phyloP scores from a whole-genome alignment of 2,329 filamentous ascomycete species.

The Cladosporium halotolerans region DNA sequence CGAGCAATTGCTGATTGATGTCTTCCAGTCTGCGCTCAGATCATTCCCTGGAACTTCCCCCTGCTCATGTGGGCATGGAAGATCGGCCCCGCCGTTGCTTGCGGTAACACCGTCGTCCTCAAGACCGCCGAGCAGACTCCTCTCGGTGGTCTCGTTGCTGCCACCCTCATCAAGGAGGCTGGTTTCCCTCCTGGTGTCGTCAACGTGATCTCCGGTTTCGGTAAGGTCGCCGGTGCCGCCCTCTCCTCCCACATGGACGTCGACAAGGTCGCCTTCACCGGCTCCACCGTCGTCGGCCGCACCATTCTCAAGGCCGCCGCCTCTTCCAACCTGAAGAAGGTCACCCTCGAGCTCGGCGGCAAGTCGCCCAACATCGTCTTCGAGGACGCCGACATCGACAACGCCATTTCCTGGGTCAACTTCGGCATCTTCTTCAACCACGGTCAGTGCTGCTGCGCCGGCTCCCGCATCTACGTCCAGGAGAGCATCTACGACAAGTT shows the following conservation, averaged over 20 bases:
- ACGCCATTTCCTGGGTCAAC: slow-evolving; percentile 73
- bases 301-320: slow-evolving; percentile 76
- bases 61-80: slow-evolving; percentile 80
- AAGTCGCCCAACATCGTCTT: slow-evolving; percentile 79
- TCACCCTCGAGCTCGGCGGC: slow-evolving; percentile 72
- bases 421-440: slow-evolving; percentile 55
- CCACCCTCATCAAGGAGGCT: slow-evolving; percentile 52
- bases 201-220: slow-evolving; percentile 32
- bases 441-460: slow-evolving; percentile 63
- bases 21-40: slow-evolving; percentile 66
- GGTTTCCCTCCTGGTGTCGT: slow-evolving; percentile 69
- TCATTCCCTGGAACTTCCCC: slow-evolving; percentile 61
- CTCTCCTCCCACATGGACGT: slow-evolving; percentile 71
- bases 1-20: not conserved
- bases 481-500: slow-evolving; percentile 86
- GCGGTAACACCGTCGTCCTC: slow-evolving; percentile 61
- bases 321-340: slow-evolving; percentile 72
- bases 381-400: slow-evolving; percentile 69
- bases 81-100: slow-evolving; percentile 66
- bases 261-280: slow-evolving; percentile 79
- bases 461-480: slow-evolving; percentile 79
- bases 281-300: slow-evolving; percentile 66
- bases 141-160: slow-evolving; percentile 42
- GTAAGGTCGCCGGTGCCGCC: slow-evolving; percentile 48
- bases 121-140: slow-evolving; percentile 61